These are phyloP conservation scores for Nemania abortiva DNA, from an alignment of 2,329 filamentous ascomycete species.

Conservation along the genomic window DNA sequence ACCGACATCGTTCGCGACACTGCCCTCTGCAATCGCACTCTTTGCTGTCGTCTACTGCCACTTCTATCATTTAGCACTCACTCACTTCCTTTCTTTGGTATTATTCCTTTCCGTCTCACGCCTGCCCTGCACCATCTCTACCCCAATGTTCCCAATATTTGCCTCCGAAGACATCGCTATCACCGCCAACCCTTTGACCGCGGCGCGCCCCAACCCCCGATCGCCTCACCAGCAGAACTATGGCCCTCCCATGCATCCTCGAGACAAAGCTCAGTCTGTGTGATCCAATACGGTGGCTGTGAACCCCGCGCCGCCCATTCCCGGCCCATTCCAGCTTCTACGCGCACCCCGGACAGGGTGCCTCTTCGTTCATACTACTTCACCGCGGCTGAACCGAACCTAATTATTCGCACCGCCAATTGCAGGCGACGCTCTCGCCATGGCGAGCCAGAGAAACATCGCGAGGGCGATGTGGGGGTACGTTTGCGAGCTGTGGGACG, in stretches of 20 bases:
- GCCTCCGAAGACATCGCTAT: constrained; percentile 44
- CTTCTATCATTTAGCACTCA: background rate
- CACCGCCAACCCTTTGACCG: constrained; percentile 41
- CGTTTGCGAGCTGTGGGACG: constrained; percentile 30
- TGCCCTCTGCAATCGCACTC: constrained; percentile 35
- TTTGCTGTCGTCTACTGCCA: constrained; percentile 21
- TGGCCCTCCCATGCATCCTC: constrained; percentile 49
- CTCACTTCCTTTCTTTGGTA: constrained; percentile 11
- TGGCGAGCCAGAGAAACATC: constrained; percentile 48
- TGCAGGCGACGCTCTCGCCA: constrained; percentile 29
- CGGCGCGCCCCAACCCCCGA: constrained; percentile 42
- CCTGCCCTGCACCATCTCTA: constrained; percentile 28
- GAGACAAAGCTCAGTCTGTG: constrained; percentile 48
- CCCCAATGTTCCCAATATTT: constrained; percentile 50
- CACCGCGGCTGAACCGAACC: constrained; percentile 21
- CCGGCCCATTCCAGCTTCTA: constrained; percentile 36
- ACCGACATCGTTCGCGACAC: constrained; percentile 36
- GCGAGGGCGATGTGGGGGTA: constrained; percentile 49
- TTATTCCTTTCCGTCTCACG: constrained; percentile 32
- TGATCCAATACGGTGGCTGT: constrained; percentile 50
- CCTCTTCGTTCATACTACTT: constrained; percentile 29
- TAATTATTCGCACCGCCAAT: constrained; percentile 21
- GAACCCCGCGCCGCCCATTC: constrained; percentile 45
- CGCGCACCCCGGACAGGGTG: constrained; percentile 41
- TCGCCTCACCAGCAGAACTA: constrained; percentile 47